A percentile compares a stretch with the other conserved stretches of the same genome.
Evolutionary conservation across 2,329 filamentous ascomycete genomes (phyloP).

Genomic region (Aureobasidium sp.): DNA sequence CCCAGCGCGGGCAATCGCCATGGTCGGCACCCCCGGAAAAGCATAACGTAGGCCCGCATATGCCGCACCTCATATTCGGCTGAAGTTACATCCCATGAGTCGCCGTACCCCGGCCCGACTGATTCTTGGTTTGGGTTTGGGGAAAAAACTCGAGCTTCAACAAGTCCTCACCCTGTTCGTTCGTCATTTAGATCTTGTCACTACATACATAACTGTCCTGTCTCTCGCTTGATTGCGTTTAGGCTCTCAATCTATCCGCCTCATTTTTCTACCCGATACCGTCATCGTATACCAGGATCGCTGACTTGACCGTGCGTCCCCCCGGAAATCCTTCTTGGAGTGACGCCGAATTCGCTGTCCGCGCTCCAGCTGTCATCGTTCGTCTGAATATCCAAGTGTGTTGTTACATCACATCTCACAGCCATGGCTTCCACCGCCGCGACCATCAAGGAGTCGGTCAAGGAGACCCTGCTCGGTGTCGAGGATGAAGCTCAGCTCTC

Average conservation of each 20-base stretch:
- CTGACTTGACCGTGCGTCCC: not conserved
- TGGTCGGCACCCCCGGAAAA: not conserved
- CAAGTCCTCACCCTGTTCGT: not conserved
- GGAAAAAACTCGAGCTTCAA: not conserved
- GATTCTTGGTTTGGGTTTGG: not conserved
- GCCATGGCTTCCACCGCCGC: slow-evolving; percentile 21
- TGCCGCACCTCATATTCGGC: not conserved
- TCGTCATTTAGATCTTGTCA: not conserved
- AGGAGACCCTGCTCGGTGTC: slow-evolving; percentile 55
- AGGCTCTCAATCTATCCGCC: not conserved
- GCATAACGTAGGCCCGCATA: not conserved
- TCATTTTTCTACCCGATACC: not conserved
- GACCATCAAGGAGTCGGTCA: slow-evolving; percentile 61
- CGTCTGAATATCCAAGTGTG: not conserved
- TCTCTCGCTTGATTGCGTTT: not conserved
- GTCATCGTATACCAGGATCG: not conserved
- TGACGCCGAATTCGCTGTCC: slow-evolving; percentile 8
- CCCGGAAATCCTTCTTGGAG: not conserved
- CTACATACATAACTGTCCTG: not conserved
- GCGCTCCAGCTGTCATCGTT: slow-evolving; percentile 5
- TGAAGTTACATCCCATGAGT: not conserved
- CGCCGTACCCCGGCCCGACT: not conserved
- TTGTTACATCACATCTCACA: not conserved
- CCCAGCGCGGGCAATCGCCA: too few species aligned
- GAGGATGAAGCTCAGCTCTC: slow-evolving; percentile 53